Evolutionary conservation across 2,329 filamentous ascomycete genomes (phyloP), one percentile per base, ranked within the genome.

Genomic region (Nothophoma quercina): DNA sequence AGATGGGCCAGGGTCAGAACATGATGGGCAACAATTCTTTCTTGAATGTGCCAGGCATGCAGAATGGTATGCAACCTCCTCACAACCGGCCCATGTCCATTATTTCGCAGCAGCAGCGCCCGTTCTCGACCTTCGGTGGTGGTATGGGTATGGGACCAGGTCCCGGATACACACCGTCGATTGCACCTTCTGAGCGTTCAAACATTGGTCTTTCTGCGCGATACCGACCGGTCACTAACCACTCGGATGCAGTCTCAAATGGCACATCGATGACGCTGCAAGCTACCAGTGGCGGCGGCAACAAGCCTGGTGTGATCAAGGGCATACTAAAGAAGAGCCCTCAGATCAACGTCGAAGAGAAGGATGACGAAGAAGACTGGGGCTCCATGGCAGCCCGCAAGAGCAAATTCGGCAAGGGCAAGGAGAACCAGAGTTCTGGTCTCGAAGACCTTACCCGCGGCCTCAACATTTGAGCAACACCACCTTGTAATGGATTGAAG

Each of bases 111-210:
- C 88, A 88, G 28, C 74, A 73, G 33, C 65, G 59, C 34, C 70
- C 68, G 21, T 69, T 62, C 22, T 69, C 68, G 13, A 68, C 61
- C 21, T 52, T 52, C 19, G 45, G 44, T 5, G 45, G 36, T 4
- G 35, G 44, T 13, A 43, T 33, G 18, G 73, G 75, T 44, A 55
- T 64, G 56, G 61, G 60, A 13, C 56, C 60, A 13, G 51, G 56
- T 23, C 47, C 56, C 43, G 86, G 85, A 7, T 98, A 98, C 75
- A 84, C 92, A 1, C 87, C 92, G 1, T 98, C 93, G 1, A 96
- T 99, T 62, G 93, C 95, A 2, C 95, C 95, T 1, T 96, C 91
- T 5, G 95, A 98, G 77, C 88, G 95, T 56, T 98, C 93, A 80
- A 98, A 96, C 72, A 80, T 97, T 56, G 95, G 95, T 13, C 83